phyloP scores from a whole-genome alignment of 345 rosid genomes.

The Citrus sp. region DNA sequence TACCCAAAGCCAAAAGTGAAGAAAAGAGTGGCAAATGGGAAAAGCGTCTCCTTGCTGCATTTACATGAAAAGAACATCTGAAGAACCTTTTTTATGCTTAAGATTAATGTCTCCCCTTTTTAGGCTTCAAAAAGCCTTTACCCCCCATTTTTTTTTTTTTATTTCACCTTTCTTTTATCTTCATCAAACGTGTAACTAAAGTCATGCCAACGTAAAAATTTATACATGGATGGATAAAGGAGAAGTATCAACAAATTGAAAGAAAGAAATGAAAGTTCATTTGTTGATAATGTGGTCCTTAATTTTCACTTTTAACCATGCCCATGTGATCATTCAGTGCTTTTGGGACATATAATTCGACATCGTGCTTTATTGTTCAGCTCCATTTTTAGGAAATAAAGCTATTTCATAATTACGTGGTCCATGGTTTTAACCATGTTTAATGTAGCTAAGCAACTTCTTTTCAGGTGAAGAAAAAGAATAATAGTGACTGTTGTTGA shows the following conservation, averaged over 20 bases:
- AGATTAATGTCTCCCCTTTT: conserved; percentile 18
- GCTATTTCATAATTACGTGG: conserved; percentile 21
- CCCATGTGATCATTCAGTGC: conserved; percentile 22
- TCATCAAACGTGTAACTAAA: conserved; percentile 15
- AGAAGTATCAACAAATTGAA: not conserved
- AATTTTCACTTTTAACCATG: not conserved
- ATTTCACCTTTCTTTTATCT: not conserved
- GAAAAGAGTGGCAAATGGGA: not conserved
- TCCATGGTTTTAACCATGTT: conserved; percentile 11
- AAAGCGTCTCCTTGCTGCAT: not conserved
- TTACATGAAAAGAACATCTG: too few relatives aligned
- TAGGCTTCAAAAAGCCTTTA: conserved; percentile 8
- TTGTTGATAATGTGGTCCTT: conserved; percentile 16
- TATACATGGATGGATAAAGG: not conserved
- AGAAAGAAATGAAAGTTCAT: not conserved
- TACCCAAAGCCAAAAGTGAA: conserved; percentile 26
- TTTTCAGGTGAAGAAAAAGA: not conserved
- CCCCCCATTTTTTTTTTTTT: too few relatives aligned
- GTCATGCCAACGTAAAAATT: not conserved
- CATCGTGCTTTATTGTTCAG: not conserved
- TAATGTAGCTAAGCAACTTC: not conserved
- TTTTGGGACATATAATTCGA: not conserved
- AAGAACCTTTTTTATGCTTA: conserved; percentile 11
- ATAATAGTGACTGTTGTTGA: not conserved
- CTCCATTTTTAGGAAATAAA: not conserved